Evolutionary conservation across 805 yeast genomes (phyloP).

Genomic region (Pichia nakasei): DNA sequence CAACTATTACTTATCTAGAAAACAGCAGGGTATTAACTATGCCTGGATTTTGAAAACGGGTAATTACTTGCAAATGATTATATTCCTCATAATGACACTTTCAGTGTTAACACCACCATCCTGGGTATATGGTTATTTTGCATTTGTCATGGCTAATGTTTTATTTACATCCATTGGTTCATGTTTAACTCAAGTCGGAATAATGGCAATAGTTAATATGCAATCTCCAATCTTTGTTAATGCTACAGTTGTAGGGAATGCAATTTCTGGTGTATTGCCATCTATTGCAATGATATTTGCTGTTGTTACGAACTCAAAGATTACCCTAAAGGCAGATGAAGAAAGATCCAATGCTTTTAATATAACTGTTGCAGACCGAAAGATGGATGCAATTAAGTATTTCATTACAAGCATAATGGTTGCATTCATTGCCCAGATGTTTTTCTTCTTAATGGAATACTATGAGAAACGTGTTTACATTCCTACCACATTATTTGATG

Average conservation of each 20-base stretch:
- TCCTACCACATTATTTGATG: not conserved
- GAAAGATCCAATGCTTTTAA: conserved; percentile 3
- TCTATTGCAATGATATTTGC: conserved; percentile 57
- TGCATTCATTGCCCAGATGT: conserved; percentile 14
- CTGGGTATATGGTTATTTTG: conserved; percentile 35
- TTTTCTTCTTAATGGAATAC: conserved; percentile 17
- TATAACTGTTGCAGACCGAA: not conserved
- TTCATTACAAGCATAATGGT: conserved; percentile 26
- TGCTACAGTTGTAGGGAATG: conserved; percentile 91
- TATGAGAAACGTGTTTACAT: conserved; percentile 10
- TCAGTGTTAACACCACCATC: conserved; percentile 31
- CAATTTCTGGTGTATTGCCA: conserved; percentile 88
- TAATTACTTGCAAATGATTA: conserved; percentile 42
- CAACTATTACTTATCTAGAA: conserved; percentile 55
- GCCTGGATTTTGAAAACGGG: conserved; percentile 52
- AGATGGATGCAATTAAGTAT: conserved; percentile 28
- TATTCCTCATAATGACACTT: conserved; percentile 50
- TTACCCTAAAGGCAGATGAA: not conserved
- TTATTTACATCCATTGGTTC: conserved; percentile 64
- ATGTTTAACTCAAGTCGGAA: conserved; percentile 80
- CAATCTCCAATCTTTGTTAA: conserved; percentile 67
- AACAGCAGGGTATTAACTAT: conserved; percentile 55
- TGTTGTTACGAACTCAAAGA: conserved; percentile 23
- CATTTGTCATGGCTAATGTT: conserved; percentile 53
- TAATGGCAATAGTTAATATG: conserved; percentile 77